Evolutionary conservation across 805 yeast species (phyloP).

Genomic region (Blastobotrys terrestris): DNA sequence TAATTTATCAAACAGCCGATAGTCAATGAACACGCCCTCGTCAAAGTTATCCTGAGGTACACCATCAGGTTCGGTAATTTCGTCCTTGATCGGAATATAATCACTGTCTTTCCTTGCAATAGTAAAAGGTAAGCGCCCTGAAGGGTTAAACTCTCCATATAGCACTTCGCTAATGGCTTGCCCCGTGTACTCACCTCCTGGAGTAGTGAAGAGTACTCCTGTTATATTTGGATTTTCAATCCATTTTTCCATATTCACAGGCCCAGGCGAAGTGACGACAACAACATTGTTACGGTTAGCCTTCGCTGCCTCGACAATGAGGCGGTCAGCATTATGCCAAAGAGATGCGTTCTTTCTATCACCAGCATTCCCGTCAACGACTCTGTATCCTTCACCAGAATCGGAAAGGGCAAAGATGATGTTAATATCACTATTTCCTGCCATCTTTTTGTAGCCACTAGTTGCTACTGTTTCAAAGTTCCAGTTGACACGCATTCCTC

Average conservation of each 20-base stretch:
- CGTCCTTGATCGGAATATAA: conserved; percentile 39
- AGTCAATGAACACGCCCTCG: conserved; percentile 47
- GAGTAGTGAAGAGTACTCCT: conserved; percentile 50
- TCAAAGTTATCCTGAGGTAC: conserved; percentile 32
- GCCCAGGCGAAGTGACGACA: conserved; percentile 55
- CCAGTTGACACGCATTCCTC: conserved; percentile 42
- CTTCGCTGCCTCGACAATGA: conserved; percentile 44
- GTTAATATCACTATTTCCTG: conserved; percentile 47
- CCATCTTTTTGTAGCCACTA: conserved; percentile 34
- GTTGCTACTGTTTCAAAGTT: conserved; percentile 42
- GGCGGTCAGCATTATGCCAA: conserved; percentile 54
- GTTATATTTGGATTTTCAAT: conserved; percentile 54
- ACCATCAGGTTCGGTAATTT: conserved; percentile 17
- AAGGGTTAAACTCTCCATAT: conserved; percentile 57
- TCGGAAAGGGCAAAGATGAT: conserved; percentile 48
- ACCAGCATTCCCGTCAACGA: conserved; percentile 53
- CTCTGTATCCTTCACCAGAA: conserved; percentile 55
- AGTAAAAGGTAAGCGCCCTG: conserved; percentile 59
- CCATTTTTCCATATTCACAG: conserved; percentile 50
- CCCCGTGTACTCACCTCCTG: conserved; percentile 52
- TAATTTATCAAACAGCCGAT: conserved; percentile 51
- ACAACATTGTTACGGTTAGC: conserved; percentile 51
- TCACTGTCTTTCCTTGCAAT: conserved; percentile 47
- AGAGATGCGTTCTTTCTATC: conserved; percentile 48
- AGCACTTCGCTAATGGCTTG: conserved; percentile 51